These are phyloP conservation scores for Apiosordaria backusii DNA, from an alignment of 495 filamentous ascomycete genomes.

Conservation along the genomic window DNA sequence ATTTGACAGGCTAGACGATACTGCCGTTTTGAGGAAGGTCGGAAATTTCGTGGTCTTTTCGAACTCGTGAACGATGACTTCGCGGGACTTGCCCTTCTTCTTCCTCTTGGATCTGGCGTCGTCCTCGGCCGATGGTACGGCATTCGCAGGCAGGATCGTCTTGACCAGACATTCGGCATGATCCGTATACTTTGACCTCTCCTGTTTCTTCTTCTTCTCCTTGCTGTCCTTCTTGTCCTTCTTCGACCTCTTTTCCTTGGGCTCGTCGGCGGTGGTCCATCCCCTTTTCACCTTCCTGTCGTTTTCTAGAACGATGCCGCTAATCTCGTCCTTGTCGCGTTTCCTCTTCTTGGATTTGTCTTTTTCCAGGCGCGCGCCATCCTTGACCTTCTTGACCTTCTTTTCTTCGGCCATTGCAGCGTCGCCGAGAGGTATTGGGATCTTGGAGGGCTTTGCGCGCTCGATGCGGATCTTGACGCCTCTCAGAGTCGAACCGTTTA, in stretches of 20 bases:
- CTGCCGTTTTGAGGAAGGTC: slow-evolving; percentile 62
- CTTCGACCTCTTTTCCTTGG: slow-evolving; percentile 53
- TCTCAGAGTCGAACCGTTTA: slow-evolving; percentile 83
- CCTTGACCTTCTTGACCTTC: slow-evolving; percentile 38
- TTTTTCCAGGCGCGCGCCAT: slow-evolving; percentile 22
- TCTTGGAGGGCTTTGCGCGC: slow-evolving; percentile 58
- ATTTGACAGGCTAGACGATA: slow-evolving; percentile 28
- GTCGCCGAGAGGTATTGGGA: slow-evolving; percentile 34
- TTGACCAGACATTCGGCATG: slow-evolving; percentile 77
- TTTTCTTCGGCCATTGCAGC: slow-evolving; percentile 37
- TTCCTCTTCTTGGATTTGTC: slow-evolving; percentile 62
- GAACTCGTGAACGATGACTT: slow-evolving; percentile 76
- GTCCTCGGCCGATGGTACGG: slow-evolving; percentile 35
- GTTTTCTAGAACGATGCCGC: slow-evolving; percentile 67
- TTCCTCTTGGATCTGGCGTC: slow-evolving; percentile 52
- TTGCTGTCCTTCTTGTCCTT: slow-evolving; percentile 46
- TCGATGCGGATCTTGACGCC: slow-evolving; percentile 83
- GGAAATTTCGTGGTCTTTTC: slow-evolving; percentile 72
- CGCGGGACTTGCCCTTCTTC: slow-evolving; percentile 46
- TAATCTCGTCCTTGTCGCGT: slow-evolving; percentile 57
- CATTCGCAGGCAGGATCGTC: slow-evolving; percentile 67
- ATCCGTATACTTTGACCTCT: slow-evolving; percentile 73
- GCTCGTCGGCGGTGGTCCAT: slow-evolving; percentile 70
- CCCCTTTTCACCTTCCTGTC: slow-evolving; percentile 81
- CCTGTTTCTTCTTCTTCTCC: slow-evolving; percentile 53